Conservation (phyloP, 441 rosid genomes). For the Populus trichocarpa region DNA sequence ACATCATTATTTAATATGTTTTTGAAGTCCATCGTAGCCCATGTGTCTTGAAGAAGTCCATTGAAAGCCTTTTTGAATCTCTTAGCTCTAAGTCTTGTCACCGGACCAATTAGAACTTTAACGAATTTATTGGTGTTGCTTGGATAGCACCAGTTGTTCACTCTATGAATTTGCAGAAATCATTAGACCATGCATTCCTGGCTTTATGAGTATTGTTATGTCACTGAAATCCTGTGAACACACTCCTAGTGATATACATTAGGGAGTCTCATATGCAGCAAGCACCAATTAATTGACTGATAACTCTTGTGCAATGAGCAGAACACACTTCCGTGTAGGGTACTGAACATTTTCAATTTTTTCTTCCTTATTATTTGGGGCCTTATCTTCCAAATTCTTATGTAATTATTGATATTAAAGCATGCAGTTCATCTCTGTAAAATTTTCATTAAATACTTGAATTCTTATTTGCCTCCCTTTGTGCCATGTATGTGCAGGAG, state of each 20-base stretch:
- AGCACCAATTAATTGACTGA: neutral
- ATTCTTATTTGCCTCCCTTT: slow-evolving; percentile 10
- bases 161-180: neutral
- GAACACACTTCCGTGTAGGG: neutral
- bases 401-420: neutral
- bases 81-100: too few relatives aligned
- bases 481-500: slow-evolving; percentile 44
- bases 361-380: neutral
- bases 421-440: neutral
- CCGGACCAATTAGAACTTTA: too few relatives aligned
- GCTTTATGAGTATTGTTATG: neutral
- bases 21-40: too few relatives aligned
- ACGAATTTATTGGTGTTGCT: too few relatives aligned
- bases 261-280: neutral
- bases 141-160: too few relatives aligned
- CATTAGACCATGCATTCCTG: neutral
- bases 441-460: neutral
- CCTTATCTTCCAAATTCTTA: neutral
- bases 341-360: neutral
- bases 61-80: too few relatives aligned
- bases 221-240: neutral
- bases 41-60: too few relatives aligned
- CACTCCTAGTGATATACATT: neutral
- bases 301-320: neutral
- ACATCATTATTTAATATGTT: too few relatives aligned